Percentiles rank a stretch among this genome's conserved stretches.
These are phyloP conservation scores for Echinochloa phyllopogon DNA, from an alignment of 176 grass and related monocot genomes.

Conservation along the genomic window DNA sequence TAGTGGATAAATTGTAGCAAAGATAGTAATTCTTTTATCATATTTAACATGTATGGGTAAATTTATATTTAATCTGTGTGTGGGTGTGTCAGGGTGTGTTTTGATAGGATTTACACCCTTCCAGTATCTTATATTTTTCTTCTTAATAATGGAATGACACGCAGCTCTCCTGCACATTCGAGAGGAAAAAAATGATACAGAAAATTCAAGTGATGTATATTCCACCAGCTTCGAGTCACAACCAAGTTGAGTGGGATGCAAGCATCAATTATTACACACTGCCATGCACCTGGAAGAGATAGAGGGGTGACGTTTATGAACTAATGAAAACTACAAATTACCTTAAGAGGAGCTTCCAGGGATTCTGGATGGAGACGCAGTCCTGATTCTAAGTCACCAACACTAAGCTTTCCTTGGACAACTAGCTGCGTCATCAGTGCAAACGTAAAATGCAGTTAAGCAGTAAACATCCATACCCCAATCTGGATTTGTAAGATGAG, in stretches of 20 bases:
- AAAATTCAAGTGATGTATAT: background rate
- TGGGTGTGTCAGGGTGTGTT: no score
- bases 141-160: no score
- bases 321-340: constrained; percentile 39
- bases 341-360: constrained; percentile 73
- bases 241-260: background rate
- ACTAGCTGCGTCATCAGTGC: constrained; percentile 61
- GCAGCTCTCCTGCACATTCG: no score
- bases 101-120: no score
- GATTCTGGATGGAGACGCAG: constrained; percentile 72
- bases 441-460: constrained; percentile 47
- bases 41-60: background rate
- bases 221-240: background rate
- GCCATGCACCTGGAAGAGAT: background rate
- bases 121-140: no score
- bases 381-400: constrained; percentile 75
- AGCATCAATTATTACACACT: constrained; percentile 15
- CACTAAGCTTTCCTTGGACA: constrained; percentile 73
- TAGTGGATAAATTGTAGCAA: background rate
- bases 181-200: no score
- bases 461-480: background rate
- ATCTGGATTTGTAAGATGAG: constrained; percentile 28
- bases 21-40: background rate
- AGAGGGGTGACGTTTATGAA: background rate
- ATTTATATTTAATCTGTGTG: background rate